These are phyloP conservation scores for Diaporthe amygdali DNA, from an alignment of 2,329 filamentous ascomycete species.

Conservation along the genomic window DNA sequence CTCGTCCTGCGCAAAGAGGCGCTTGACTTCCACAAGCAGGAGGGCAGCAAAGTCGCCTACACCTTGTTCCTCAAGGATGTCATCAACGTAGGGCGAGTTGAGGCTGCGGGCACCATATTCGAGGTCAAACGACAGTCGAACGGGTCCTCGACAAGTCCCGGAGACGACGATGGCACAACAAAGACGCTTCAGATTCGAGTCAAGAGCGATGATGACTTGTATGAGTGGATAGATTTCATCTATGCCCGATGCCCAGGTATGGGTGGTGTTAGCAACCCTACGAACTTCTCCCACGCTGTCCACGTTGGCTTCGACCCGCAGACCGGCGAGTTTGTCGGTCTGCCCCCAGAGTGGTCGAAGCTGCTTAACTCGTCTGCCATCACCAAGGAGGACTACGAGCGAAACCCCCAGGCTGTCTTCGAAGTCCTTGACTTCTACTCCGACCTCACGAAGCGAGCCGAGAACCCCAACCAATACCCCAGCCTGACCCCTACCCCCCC, in stretches of 20 bases:
- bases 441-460: constrained; percentile 77
- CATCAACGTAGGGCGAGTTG: constrained; percentile 86
- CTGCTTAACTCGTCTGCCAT: constrained; percentile 94
- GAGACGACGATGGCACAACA: constrained; percentile 79
- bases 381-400: constrained; percentile 97
- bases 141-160: constrained; percentile 71
- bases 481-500: constrained; percentile 73
- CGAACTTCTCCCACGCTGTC: constrained; percentile 96
- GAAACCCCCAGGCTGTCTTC: constrained; percentile 86
- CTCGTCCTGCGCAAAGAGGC: constrained; percentile 91
- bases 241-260: constrained; percentile 96
- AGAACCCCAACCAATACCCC: constrained; percentile 72
- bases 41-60: constrained; percentile 86
- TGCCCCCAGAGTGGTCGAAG: constrained; percentile 97
- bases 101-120: constrained; percentile 89
- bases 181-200: constrained; percentile 91
- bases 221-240: constrained; percentile 98
- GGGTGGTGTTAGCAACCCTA: constrained; percentile 97
- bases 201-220: constrained; percentile 94
- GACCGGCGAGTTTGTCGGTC: constrained; percentile 91
- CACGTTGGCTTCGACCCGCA: constrained; percentile 97
- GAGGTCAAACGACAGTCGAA: constrained; percentile 84
- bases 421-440: constrained; percentile 87
- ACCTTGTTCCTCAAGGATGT: constrained; percentile 87
- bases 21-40: constrained; percentile 92